Evolutionary conservation across 1,284 basidiomycete genomes (phyloP).

Genomic region (Amylostereum areolatum): DNA sequence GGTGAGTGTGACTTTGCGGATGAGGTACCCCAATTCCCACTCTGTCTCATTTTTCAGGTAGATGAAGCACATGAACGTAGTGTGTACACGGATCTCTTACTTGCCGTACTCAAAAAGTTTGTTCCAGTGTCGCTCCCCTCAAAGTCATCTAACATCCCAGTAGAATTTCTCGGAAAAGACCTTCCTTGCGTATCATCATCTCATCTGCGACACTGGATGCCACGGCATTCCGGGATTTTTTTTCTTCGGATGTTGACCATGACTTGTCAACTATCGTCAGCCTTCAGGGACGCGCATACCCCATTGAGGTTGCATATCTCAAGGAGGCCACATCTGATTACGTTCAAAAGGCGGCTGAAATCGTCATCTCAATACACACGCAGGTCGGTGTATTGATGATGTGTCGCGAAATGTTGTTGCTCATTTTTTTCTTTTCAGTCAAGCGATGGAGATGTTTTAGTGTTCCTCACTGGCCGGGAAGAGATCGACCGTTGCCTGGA

Average conservation of each 20-base stretch:
- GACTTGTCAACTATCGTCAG: slow-evolving; percentile 77
- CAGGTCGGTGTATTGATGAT: slow-evolving; percentile 43
- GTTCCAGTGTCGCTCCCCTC: slow-evolving; percentile 18
- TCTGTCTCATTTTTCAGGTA: slow-evolving; percentile 43
- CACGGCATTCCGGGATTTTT: slow-evolving; percentile 83
- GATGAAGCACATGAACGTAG: slow-evolving; percentile 98
- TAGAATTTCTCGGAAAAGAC: slow-evolving; percentile 85
- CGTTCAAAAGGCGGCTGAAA: slow-evolving; percentile 76
- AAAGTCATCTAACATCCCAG: slow-evolving; percentile 18
- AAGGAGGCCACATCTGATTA: slow-evolving; percentile 77
- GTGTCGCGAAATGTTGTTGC: too few relatives aligned
- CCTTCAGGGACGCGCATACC: slow-evolving; percentile 89
- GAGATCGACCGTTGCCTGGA: slow-evolving; percentile 91
- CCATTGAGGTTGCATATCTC: slow-evolving; percentile 80
- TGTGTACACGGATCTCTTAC: slow-evolving; percentile 88
- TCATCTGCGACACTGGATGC: slow-evolving; percentile 97
- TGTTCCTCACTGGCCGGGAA: slow-evolving; percentile 95
- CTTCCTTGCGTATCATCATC: slow-evolving; percentile 84
- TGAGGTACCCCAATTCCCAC: slow-evolving; percentile 10
- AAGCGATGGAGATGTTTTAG: slow-evolving; percentile 74
- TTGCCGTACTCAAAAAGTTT: slow-evolving; percentile 90
- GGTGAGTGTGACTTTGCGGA: slow-evolving; percentile 42
- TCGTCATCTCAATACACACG: slow-evolving; percentile 82
- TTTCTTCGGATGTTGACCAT: slow-evolving; percentile 47
- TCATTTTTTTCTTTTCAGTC: not conserved